Evolutionary conservation across 2,329 filamentous ascomycete species (phyloP).

Genomic region (Claviceps citrina): DNA sequence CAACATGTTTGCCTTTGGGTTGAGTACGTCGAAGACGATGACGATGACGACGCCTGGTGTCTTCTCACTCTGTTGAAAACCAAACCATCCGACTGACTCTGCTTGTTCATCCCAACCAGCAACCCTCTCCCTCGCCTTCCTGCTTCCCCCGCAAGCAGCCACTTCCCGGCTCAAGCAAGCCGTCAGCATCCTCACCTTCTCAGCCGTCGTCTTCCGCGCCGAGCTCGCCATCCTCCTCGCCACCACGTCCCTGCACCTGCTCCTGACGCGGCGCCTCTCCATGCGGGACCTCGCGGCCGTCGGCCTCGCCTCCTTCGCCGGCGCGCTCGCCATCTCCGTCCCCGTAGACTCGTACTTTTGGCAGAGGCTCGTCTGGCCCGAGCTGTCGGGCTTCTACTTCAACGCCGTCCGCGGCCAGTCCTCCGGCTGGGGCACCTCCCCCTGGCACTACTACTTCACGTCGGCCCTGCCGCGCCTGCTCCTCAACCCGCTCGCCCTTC

Average conservation of each 20-base stretch:
- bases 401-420: conserved; percentile 77
- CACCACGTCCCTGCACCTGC: conserved; percentile 48
- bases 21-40: conserved; percentile 50
- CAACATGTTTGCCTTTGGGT: conserved; percentile 88
- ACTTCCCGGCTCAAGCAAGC: conserved; percentile 42
- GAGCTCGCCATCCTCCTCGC: conserved; percentile 72
- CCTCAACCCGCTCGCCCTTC: conserved; percentile 56
- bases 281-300: conserved; percentile 46
- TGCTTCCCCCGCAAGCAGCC: conserved; percentile 20
- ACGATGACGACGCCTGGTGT: no score
- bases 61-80: no score
- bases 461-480: conserved; percentile 71
- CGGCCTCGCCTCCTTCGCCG: conserved; percentile 47
- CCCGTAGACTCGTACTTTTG: conserved; percentile 86
- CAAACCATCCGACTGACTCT: no score
- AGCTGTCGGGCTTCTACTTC: conserved; percentile 77
- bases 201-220: conserved; percentile 74
- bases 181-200: conserved; percentile 61
- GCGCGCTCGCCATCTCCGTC: conserved; percentile 55
- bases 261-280: conserved; percentile 38
- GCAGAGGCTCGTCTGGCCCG: conserved; percentile 78
- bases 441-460: conserved; percentile 74
- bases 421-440: conserved; percentile 73
- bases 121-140: conserved; percentile 44
- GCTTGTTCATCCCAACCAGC: no score